Evolutionary conservation across 148 eudicot genomes (phyloP), one percentile per base, ranked within the genome.

Genomic region (Spergularia marina): DNA sequence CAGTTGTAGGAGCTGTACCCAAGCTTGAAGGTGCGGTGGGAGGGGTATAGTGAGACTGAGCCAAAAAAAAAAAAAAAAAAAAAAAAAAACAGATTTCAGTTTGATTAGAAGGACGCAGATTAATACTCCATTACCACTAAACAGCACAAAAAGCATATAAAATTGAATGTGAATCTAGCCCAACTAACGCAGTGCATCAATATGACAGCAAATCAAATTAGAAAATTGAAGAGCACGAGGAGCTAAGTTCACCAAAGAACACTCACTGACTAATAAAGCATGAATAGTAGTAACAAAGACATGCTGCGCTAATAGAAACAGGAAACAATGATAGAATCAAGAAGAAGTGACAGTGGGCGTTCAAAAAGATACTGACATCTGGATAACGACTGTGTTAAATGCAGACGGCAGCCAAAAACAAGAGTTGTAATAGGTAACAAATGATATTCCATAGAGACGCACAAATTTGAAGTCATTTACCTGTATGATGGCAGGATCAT

Each of bases 401-500:
- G 49, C 49, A 44, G 49, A 44, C 7, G 7, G 49, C 49, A 44
- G 49, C 49, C 49, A 9, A 44, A 44, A 44, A 0, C 49, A 44
- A 44, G 8, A 44, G 49, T 44, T 44, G 9, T 44, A 6, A 6
- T 44, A 44, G 49, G 49, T 44, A 44, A 44, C 10, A 44, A 44
- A 4, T 6, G 49, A 44, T 44, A 44, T 44, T 9, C 49, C 4
- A 66, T 16, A 67, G 51, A 30, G 49, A 41, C n/a, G n/a, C 54
- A 7, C 11, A 56, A 7, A 65, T 15, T 14, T 17, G 54, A 49
- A 5, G 6, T 18, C 15, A 69, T 51, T 76, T 79, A 84, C 93
- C 93, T 84, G 89, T 36, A 87, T 85, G 52, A 89, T 87, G 57
- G 93, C 93, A n/a, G 93, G 93, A 61, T 87, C 93, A 79, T 78